These are phyloP conservation scores for Penicillium desertorum DNA, from an alignment of 495 filamentous ascomycete genomes.

Conservation along the genomic window DNA sequence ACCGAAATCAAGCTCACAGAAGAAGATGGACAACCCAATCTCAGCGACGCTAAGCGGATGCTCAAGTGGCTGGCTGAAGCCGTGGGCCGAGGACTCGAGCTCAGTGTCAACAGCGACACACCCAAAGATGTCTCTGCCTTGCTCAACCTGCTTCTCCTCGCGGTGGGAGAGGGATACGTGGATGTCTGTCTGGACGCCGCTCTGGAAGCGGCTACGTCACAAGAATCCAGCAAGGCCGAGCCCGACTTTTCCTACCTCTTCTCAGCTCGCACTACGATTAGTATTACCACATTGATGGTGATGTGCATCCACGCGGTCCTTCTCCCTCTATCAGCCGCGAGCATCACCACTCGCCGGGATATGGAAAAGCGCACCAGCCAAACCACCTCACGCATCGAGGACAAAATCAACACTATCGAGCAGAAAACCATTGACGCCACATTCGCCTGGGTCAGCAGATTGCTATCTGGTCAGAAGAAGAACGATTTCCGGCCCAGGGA, in stretches of 20 bases:
- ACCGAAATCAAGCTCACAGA: conserved; percentile 85
- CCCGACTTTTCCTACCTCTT: conserved; percentile 85
- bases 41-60: conserved; percentile 91
- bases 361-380: conserved; percentile 83
- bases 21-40: conserved; percentile 77
- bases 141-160: conserved; percentile 76
- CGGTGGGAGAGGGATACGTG: conserved; percentile 92
- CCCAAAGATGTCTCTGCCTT: conserved; percentile 92
- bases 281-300: conserved; percentile 87
- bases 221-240: conserved; percentile 75
- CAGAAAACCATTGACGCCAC: conserved; percentile 83
- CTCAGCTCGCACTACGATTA: conserved; percentile 75
- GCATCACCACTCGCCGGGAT: conserved; percentile 81
- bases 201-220: conserved; percentile 68
- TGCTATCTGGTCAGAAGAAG: conserved; percentile 81
- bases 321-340: conserved; percentile 82
- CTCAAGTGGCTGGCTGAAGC: conserved; percentile 96
- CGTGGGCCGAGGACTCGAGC: conserved; percentile 87
- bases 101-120: conserved; percentile 81
- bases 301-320: conserved; percentile 87
- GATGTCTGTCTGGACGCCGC: conserved; percentile 91
- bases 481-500: conserved; percentile 91
- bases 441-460: conserved; percentile 71
- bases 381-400: conserved; percentile 75
- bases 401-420: conserved; percentile 83